These are phyloP conservation scores for Cucurbita ficifolia DNA, from an alignment of 306 rosid species.

Conservation along the genomic window DNA sequence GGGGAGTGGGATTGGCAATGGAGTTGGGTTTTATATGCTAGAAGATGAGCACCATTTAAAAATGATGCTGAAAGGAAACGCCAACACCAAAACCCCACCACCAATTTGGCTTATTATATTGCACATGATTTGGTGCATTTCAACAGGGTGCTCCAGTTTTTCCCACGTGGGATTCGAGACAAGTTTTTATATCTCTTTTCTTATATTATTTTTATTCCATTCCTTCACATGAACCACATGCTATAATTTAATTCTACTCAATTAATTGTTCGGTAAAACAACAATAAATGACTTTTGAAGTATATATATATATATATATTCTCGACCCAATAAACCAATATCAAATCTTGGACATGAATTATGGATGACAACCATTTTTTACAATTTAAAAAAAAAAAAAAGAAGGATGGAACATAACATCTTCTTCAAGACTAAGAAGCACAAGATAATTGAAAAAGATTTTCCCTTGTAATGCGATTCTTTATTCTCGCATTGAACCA, in stretches of 20 bases:
- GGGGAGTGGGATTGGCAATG: not conserved
- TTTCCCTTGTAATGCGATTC: not conserved
- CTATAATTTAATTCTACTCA: not conserved
- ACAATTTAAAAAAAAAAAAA: too few relatives aligned
- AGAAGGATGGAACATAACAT: not conserved
- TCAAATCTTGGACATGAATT: too few relatives aligned
- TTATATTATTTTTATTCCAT: not conserved
- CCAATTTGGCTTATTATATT: not conserved
- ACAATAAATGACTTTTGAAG: too few relatives aligned
- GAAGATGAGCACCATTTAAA: not conserved
- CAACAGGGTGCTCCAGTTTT: not conserved
- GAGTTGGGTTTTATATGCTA: conserved; percentile 2
- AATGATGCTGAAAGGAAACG: not conserved
- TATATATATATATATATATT: too few relatives aligned
- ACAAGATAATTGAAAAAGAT: not conserved
- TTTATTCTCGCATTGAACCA: not conserved
- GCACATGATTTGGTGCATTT: not conserved
- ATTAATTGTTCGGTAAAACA: not conserved
- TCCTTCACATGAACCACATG: not conserved
- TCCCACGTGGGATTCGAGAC: not conserved
- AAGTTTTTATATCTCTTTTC: too few relatives aligned
- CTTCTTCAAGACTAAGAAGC: not conserved
- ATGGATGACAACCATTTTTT: too few relatives aligned
- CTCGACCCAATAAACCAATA: too few relatives aligned
- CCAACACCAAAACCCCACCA: not conserved